phyloP scores from a whole-genome alignment of 176 grass and related monocot genomes.

The Cenchrus americanus region DNA sequence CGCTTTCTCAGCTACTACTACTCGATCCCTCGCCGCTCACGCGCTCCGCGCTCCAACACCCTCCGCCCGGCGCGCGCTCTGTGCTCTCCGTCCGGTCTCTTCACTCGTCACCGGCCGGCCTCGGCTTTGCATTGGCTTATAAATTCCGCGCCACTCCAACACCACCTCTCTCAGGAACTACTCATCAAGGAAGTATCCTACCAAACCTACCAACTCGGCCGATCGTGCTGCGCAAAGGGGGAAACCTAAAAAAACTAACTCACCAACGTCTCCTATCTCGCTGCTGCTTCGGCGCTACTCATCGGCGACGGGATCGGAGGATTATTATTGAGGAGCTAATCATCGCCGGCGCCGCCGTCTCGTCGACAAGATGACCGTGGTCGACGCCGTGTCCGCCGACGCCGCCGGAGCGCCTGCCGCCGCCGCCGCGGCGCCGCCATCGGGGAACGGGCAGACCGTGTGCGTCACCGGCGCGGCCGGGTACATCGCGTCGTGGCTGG shows the following conservation, averaged over 20 bases:
- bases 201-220: conserved; percentile 49
- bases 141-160: conserved; percentile 36
- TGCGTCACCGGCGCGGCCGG: conserved; percentile 92
- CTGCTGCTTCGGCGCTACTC: conserved; percentile 1
- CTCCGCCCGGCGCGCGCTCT: too few relatives aligned
- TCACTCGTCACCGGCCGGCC: too few relatives aligned
- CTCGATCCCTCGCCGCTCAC: too few relatives aligned
- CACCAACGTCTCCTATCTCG: not conserved
- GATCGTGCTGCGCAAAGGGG: not conserved
- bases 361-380: conserved; percentile 34
- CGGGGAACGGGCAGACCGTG: conserved; percentile 55
- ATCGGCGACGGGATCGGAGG: too few relatives aligned
- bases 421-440: not conserved
- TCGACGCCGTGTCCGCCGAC: conserved; percentile 23
- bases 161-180: not conserved
- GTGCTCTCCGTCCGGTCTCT: not conserved
- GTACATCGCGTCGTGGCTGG: conserved; percentile 86
- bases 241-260: conserved; percentile 33
- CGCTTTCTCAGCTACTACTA: conserved; percentile 23
- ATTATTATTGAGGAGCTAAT: not conserved
- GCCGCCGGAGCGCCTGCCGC: not conserved
- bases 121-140: not conserved
- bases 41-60: too few relatives aligned
- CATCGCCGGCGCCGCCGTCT: not conserved
- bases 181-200: conserved; percentile 40